Base-by-base conservation (phyloP, 1,139 yeast genomes). In the Nadsonia commutata region DNA sequence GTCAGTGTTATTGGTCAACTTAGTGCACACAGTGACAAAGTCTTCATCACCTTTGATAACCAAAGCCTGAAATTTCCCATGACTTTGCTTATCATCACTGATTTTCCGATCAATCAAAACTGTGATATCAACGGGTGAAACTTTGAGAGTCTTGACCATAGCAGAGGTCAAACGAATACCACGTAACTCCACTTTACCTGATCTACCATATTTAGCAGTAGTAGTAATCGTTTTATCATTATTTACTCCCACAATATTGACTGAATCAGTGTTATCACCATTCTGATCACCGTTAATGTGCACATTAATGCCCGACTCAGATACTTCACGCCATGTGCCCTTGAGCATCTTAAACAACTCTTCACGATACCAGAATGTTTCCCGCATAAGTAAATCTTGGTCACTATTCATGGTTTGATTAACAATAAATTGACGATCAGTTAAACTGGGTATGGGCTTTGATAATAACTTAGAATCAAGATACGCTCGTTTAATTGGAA, bases 331-430 rank as follows among this genome's bases (percentile, higher is more conserved):
- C 97, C 97, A 88, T 1, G 59, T 51, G 1, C 94, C 95, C 2
- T 61, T 58, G 13, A 90, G 53, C 22, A 67, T 66, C 38, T 70
- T 68, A 44, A 90, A 62, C 2, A 90, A 58, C 45, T 70, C 68
- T 45, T 80, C 77, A 45, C 94, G 65, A 46, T 81, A 71, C 98
- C 98, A 90, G 58, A 86, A 90, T 5, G 74, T 64, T 49, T 77
- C 78, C 47, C 76, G 69, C 62, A 76, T 38, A 51, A 57, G 50
- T 62, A 67, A 46, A 72, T 82, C 45, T 71, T 79, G 52, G 62
- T 71, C 65, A 2, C 72, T 76, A 0, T 76, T 64, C 22, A 77
- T 56, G 43, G 70, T 71, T 42, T 76, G 71, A 52, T 80, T 80
- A 31, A 78, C 72, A 18, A 85, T 68, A 55, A 78, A 83, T 60